phyloP scores from a whole-genome alignment of 768 basidiomycete species.

The Suillus sp. region DNA sequence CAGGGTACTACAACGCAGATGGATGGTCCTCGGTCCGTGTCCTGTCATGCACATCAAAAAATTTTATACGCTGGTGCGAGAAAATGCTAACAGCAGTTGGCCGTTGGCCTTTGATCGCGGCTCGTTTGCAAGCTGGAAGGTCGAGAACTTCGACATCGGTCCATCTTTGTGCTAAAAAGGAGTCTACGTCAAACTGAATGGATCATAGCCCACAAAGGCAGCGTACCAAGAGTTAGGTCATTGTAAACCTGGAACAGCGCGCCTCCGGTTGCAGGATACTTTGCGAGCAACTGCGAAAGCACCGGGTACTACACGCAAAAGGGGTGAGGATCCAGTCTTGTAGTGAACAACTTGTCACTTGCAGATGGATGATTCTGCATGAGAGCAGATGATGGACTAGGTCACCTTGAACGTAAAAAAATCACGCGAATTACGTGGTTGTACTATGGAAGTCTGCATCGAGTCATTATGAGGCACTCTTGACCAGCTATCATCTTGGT shows the following conservation, averaged over 20 bases:
- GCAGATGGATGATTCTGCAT: slow-evolving; percentile 10
- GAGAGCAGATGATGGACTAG: neutral
- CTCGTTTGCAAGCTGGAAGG: slow-evolving; percentile 53
- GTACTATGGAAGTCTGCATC: neutral
- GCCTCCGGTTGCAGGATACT: slow-evolving; percentile 64
- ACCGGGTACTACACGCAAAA: slow-evolving; percentile 41
- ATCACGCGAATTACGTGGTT: slow-evolving; percentile 4
- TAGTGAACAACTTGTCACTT: slow-evolving; percentile 1
- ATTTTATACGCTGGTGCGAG: slow-evolving; percentile 14
- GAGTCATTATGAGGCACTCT: neutral
- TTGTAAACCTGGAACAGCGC: slow-evolving; percentile 77
- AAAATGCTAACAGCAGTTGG: slow-evolving; percentile 47
- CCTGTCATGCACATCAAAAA: slow-evolving; percentile 32
- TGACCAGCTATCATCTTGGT: slow-evolving; percentile 12
- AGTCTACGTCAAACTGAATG: slow-evolving; percentile 3
- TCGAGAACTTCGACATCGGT: slow-evolving; percentile 63
- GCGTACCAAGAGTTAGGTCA: slow-evolving; percentile 61
- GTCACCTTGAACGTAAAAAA: slow-evolving; percentile 1
- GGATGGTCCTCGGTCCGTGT: slow-evolving; percentile 38
- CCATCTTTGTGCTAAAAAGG: slow-evolving; percentile 69
- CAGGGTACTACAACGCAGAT: slow-evolving; percentile 59
- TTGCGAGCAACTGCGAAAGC: slow-evolving; percentile 49
- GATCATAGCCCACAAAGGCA: slow-evolving; percentile 9
- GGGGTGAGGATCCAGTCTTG: neutral
- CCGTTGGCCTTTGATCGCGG: slow-evolving; percentile 59